Evolutionary conservation across 2,329 filamentous ascomycete species (phyloP), one percentile per base, ranked within the genome.

Genomic region (Trichoderma hamatum): DNA sequence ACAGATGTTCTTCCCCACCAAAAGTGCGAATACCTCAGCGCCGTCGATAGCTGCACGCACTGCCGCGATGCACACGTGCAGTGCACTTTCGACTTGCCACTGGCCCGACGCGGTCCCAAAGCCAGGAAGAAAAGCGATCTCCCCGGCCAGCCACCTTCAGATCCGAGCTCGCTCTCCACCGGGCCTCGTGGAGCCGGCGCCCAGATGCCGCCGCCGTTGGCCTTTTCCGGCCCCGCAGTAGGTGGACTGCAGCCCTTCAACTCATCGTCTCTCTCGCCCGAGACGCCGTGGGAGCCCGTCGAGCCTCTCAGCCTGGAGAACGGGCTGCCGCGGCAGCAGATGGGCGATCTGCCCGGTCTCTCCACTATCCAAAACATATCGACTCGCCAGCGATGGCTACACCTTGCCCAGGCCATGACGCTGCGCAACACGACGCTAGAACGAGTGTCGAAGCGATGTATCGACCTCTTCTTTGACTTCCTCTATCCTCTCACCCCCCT

Each of bases 401-500:
- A 70, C 19, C 69, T 80, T 13, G 72, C 73, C 4, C 66, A 71
- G 2, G 68, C 73, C 10, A 54, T 79, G 63, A 70, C 74, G 1
- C 67, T 76, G 16, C 71, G 74, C 51, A 74, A 75, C 32, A 68
- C 70, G 19, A 70, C 72, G 58, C 67, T 78, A 10, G 73, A 78
- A 30, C 70, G 70, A 6, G 71, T 77, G 5, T 74, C 78, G 7
- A 75, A 73, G 28, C 73, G 75, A 30, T 82, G 80, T 62, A 75
- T 82, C 36, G 76, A 80, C 67, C 71, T 82, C 24, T 83, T 82
- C 69, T 82, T 82, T 36, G 75, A 82, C 63, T 82, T 82, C 60
- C 79, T 83, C 2, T 82, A 80, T 61, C 81, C 81, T 2, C 75
- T 83, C 2, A 82, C 78, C 21, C 81, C 80, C 2, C 70, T 82